Evolutionary conservation across 2,329 filamentous ascomycete genomes (phyloP).

Genomic region (Clarireedia homoeocarpa): DNA sequence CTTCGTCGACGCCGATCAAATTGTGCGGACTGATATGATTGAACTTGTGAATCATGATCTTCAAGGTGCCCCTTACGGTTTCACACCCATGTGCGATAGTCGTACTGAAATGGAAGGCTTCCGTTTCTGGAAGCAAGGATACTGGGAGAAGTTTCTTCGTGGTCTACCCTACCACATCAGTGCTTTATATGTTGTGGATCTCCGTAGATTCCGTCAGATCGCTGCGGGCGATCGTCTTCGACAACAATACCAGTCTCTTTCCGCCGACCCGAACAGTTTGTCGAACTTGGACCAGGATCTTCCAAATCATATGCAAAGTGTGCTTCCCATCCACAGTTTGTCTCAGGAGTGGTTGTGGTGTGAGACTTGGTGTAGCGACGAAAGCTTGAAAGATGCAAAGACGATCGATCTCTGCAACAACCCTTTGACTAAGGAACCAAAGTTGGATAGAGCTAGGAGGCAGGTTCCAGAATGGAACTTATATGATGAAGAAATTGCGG

Average conservation of each 20-base stretch:
- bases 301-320: slow-evolving; percentile 95
- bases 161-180: slow-evolving; percentile 93
- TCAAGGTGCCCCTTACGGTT: slow-evolving; percentile 86
- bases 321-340: slow-evolving; percentile 84
- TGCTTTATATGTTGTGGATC: slow-evolving; percentile 91
- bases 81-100: slow-evolving; percentile 98
- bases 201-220: slow-evolving; percentile 80
- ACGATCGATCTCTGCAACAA: slow-evolving; percentile 99
- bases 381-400: slow-evolving; percentile 65
- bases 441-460: slow-evolving; percentile 79
- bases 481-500: slow-evolving; percentile 91
- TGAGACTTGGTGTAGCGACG: slow-evolving; percentile 97
- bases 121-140: slow-evolving; percentile 99
- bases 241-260: slow-evolving; percentile 90
- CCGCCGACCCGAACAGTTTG: slow-evolving; percentile 76
- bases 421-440: slow-evolving; percentile 94
- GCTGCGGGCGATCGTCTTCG: slow-evolving; percentile 87
- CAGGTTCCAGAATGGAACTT: slow-evolving; percentile 95
- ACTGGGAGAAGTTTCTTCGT: slow-evolving; percentile 89
- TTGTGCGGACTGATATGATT: slow-evolving; percentile 95
- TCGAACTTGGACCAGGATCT: slow-evolving; percentile 93
- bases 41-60: slow-evolving; percentile 83
- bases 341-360: slow-evolving; percentile 99
- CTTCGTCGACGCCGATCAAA: slow-evolving; percentile 97
- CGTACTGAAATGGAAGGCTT: slow-evolving; percentile 97